A percentile compares a stretch with the other conserved stretches of the same genome.
Conservation (phyloP, 129 eudicot species). For the carrot (Daucus carota) region DH1_v3.0 NC_030387.2:9656501-9657000, state of each 20-base stretch:
- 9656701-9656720: slow-evolving; percentile 36
- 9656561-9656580: neutral
- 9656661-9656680: neutral
- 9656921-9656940: neutral
- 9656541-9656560: neutral
- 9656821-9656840: slow-evolving; percentile 44
- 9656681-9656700: neutral
- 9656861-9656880: neutral
- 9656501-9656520: slow-evolving; percentile 67
- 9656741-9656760: slow-evolving; percentile 87
- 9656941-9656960: neutral
- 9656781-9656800: slow-evolving; percentile 86
- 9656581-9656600: neutral
- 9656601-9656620: neutral
- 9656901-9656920: neutral
- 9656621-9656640: neutral
- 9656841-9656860: neutral
- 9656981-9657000: neutral
- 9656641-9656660: neutral
- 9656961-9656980: neutral
- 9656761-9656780: slow-evolving; percentile 73
- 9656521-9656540: slow-evolving; percentile 64
- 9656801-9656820: slow-evolving; percentile 92
- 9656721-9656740: slow-evolving; percentile 85
- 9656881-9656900: neutral